These are phyloP conservation scores for Torulaspora indica DNA, from an alignment of 805 yeast species.

Conservation along the genomic window DNA sequence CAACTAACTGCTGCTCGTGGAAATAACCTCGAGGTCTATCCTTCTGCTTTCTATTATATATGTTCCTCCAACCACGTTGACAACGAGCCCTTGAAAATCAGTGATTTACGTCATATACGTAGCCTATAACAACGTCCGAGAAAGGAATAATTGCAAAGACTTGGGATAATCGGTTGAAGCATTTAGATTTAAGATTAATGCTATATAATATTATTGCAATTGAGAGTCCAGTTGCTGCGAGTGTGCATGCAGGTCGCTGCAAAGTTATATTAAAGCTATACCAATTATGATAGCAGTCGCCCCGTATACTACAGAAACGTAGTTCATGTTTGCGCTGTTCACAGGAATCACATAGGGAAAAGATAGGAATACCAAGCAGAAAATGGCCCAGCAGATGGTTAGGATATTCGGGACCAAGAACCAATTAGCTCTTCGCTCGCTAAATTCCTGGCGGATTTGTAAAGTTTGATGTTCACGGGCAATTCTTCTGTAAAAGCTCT, in stretches of 20 bases:
- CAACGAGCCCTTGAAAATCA: background rate
- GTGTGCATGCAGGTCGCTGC: no score
- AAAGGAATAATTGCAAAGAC: no score
- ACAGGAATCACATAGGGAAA: slow-evolving; percentile 54
- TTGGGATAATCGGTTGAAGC: no score
- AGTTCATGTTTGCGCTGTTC: slow-evolving; percentile 49
- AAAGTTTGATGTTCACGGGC: slow-evolving; percentile 1
- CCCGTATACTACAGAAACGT: slow-evolving; percentile 45
- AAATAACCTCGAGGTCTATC: background rate
- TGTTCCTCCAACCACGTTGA: background rate
- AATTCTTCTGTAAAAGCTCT: slow-evolving; percentile 13
- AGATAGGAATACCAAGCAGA: slow-evolving; percentile 47
- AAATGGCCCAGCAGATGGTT: slow-evolving; percentile 45
- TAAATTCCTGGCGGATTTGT: background rate
- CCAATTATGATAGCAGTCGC: slow-evolving; percentile 16
- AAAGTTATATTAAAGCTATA: background rate
- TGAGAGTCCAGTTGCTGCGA: no score
- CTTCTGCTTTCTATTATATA: no score
- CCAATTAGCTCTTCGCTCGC: slow-evolving; percentile 3
- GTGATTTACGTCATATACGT: background rate
- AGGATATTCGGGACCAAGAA: slow-evolving; percentile 36
- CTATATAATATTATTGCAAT: no score
- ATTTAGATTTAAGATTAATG: no score
- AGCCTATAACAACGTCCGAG: background rate
- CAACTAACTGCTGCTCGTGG: background rate